Evolutionary conservation across 2,329 filamentous ascomycete genomes (phyloP).

Genomic region (Fusarium clavum): DNA sequence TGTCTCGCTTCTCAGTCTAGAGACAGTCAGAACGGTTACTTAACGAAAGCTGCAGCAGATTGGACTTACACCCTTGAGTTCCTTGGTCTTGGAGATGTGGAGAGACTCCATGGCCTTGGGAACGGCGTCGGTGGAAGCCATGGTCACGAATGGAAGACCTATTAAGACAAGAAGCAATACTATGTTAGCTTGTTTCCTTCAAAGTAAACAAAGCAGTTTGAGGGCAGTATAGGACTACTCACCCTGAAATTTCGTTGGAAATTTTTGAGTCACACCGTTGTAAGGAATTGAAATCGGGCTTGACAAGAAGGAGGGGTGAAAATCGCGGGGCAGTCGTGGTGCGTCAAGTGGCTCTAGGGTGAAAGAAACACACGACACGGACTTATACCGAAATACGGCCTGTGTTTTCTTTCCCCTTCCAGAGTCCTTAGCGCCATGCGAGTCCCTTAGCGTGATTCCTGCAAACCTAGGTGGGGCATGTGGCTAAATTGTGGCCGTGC

Average conservation of each 20-base stretch:
- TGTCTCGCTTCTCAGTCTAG: slow-evolving; percentile 87
- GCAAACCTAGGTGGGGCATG: background rate
- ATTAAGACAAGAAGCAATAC: background rate
- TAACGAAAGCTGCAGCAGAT: slow-evolving; percentile 3
- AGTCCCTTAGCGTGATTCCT: background rate
- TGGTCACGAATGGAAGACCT: slow-evolving; percentile 51
- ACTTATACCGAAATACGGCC: background rate
- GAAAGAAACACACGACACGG: slow-evolving; percentile 3
- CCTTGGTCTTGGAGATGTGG: slow-evolving; percentile 69
- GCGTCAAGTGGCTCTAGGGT: slow-evolving; percentile 7
- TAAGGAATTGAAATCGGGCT: slow-evolving; percentile 35
- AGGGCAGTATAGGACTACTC: slow-evolving; percentile 8
- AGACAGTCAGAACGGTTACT: slow-evolving; percentile 30
- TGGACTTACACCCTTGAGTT: slow-evolving; percentile 66
- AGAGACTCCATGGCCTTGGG: slow-evolving; percentile 64
- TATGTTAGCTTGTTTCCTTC: slow-evolving; percentile 13
- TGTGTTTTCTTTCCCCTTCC: slow-evolving; percentile 1
- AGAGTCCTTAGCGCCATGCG: background rate
- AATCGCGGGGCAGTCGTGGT: slow-evolving; percentile 51
- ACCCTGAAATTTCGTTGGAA: slow-evolving; percentile 43
- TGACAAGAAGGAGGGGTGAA: slow-evolving; percentile 51
- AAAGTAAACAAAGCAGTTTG: background rate
- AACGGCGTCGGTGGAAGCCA: slow-evolving; percentile 57
- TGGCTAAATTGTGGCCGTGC: slow-evolving; percentile 43
- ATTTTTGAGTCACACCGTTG: slow-evolving; percentile 50